Conservation (phyloP, 371 early-diverging fungal genomes). For the Chytridiales sp. region DNA sequence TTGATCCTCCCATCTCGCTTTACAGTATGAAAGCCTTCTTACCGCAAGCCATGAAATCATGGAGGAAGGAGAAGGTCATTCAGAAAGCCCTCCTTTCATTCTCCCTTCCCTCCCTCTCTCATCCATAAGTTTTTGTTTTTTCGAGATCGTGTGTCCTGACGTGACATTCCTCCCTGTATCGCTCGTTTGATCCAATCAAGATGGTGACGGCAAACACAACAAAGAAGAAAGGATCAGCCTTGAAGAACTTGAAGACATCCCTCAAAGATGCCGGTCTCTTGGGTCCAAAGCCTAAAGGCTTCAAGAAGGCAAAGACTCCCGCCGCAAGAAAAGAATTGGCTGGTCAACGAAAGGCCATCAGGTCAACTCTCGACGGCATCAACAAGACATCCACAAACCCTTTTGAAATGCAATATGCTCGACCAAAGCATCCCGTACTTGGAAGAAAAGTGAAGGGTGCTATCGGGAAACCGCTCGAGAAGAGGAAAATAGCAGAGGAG, state of each 20-base stretch:
- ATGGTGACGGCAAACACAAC: too few relatives aligned
- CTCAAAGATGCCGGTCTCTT: constrained; percentile 75
- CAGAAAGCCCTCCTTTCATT: too few relatives aligned
- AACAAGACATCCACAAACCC: constrained; percentile 65
- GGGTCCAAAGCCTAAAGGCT: constrained; percentile 54
- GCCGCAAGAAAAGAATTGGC: constrained; percentile 17
- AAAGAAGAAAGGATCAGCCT: too few relatives aligned
- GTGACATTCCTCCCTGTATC: too few relatives aligned
- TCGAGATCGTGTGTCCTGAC: too few relatives aligned
- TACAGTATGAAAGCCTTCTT: too few relatives aligned
- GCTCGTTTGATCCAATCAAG: too few relatives aligned
- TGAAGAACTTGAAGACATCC: constrained; percentile 74
- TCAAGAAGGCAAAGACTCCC: constrained; percentile 13
- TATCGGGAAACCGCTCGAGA: constrained; percentile 75
- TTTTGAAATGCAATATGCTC: constrained; percentile 80
- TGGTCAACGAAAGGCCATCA: constrained; percentile 9
- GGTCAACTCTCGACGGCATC: constrained; percentile 25
- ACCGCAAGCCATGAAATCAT: too few relatives aligned
- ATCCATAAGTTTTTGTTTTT: too few relatives aligned
- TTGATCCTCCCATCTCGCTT: too few relatives aligned
- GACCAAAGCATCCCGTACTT: constrained; percentile 78
- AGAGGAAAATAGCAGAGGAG: constrained; percentile 81
- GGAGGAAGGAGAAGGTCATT: too few relatives aligned
- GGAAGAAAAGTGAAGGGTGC: constrained; percentile 83
- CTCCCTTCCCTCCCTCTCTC: too few relatives aligned